A percentile compares a stretch with the other conserved stretches of the same genome.
These are phyloP conservation scores for Chloroidium sp. DNA, from an alignment of 163 green algal genomes.

Conservation along the genomic window DNA sequence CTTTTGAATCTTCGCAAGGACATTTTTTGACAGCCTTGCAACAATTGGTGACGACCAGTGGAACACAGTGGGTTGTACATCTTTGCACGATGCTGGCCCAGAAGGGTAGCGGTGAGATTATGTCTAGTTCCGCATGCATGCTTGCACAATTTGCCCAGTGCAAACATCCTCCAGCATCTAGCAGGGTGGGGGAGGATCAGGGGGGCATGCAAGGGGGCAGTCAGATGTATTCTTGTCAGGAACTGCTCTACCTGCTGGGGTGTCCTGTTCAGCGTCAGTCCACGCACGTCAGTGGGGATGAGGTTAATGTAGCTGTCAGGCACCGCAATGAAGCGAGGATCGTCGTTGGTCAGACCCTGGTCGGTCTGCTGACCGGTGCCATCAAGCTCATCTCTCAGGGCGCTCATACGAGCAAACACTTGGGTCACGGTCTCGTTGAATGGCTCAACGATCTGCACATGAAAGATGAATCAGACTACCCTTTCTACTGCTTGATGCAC, in stretches of 20 bases:
- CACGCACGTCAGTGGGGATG: slow-evolving; percentile 29
- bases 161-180: background rate
- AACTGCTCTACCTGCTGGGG: slow-evolving; percentile 7
- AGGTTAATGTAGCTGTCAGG: slow-evolving; percentile 20
- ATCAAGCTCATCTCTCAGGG: slow-evolving; percentile 20
- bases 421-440: slow-evolving; percentile 27
- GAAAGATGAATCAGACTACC: background rate
- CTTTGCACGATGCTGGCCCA: no score
- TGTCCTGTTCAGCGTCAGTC: slow-evolving; percentile 29
- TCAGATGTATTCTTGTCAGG: background rate
- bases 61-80: no score
- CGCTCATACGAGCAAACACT: slow-evolving; percentile 19
- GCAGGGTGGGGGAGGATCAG: background rate
- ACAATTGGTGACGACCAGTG: no score
- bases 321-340: slow-evolving; percentile 27
- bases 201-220: background rate
- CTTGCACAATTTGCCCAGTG: background rate
- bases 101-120: no score
- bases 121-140: no score
- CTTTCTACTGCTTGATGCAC: background rate
- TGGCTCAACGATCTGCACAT: slow-evolving; percentile 11
- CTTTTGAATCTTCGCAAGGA: no score
- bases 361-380: slow-evolving; percentile 2
- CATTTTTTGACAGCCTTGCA: no score
- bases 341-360: slow-evolving; percentile 27